Evolutionary conservation across 345 rosid species (phyloP), one percentile per base, ranked within the genome.

Genomic region (Limnanthes douglasii): DNA sequence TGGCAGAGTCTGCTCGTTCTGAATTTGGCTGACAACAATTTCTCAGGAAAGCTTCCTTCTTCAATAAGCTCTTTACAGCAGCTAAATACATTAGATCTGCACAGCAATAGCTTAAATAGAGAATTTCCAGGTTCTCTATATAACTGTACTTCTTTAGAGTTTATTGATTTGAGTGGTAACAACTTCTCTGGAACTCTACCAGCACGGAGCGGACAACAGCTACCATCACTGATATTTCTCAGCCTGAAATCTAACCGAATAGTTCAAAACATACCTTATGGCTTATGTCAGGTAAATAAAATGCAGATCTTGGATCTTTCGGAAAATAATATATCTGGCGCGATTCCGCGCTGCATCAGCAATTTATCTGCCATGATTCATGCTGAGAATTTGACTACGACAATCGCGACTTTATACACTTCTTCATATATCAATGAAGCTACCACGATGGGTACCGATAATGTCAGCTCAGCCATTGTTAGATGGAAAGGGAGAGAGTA

Each of bases 281-380:
- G 28, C 4, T 11, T 48, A 18, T 48, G 37, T 38, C 10, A 15
- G n/a, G 16, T 46, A 20, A 12, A 1, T 5, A 47, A 28, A 14
- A 11, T 64, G 0, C 48, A 64, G 39, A 59, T 56, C 21, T 43
- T 64, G 54, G 70, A 64, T 38, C 20, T 59, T 34, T 54, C 70
- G 0, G n/a, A 22, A 11, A 64, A 64, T 21, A 8, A 14, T 5
- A 29, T 64, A 19, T 58, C 61, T 0, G 62, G 70, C 5, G 2
- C 39, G 5, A 64, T 64, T 31, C 70, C 70, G 0, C 1, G 8
- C 0, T 38, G 34, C 8, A 21, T 45, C 8, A 43, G 45, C 7
- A 45, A 6, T 10, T 37, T 64, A 3, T 31, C 43, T 17, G 8
- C 50, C 50, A 45, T 45, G 28, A 17, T 5, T 18, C 20, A 10